Conservation (phyloP, 306 rosid genomes). For the Trifolium subterraneum region DNA sequence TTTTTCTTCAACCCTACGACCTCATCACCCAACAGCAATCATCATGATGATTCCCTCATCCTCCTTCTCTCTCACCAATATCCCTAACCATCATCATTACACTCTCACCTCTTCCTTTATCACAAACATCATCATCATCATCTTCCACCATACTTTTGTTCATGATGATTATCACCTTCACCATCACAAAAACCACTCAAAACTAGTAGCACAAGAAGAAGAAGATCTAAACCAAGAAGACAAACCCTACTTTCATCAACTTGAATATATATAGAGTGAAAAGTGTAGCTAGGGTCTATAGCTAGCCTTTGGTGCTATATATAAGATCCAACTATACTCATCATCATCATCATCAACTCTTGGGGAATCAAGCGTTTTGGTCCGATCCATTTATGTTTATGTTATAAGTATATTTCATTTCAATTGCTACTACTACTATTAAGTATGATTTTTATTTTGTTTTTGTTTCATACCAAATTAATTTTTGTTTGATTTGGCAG, state of each 20-base stretch:
- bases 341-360: conserved; percentile 26
- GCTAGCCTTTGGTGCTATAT: not conserved
- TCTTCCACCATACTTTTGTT: conserved; percentile 39
- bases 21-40: conserved; percentile 71
- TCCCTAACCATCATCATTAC: conserved; percentile 74
- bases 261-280: conserved; percentile 27
- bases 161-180: conserved; percentile 26
- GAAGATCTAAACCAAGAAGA: conserved; percentile 37
- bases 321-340: conserved; percentile 49
- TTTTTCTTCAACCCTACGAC: conserved; percentile 53
- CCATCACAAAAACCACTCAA: conserved; percentile 25
- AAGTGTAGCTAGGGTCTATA: conserved; percentile 46
- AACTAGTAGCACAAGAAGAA: conserved; percentile 39
- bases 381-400: conserved; percentile 80
- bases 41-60: conserved; percentile 80
- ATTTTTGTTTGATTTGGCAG: conserved; percentile 36
- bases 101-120: conserved; percentile 56
- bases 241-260: conserved; percentile 57
- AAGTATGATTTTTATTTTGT: conserved; percentile 4
- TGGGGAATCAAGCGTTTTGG: conserved; percentile 98
- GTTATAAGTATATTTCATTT: conserved; percentile 41
- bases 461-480: conserved; percentile 24
- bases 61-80: conserved; percentile 52
- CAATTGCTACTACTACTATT: conserved; percentile 19
- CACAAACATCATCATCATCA: conserved; percentile 50